These are phyloP conservation scores for Globisporangium irregulare DNA, from an alignment of 352 stramenopile genomes.

Conservation along the genomic window DNA sequence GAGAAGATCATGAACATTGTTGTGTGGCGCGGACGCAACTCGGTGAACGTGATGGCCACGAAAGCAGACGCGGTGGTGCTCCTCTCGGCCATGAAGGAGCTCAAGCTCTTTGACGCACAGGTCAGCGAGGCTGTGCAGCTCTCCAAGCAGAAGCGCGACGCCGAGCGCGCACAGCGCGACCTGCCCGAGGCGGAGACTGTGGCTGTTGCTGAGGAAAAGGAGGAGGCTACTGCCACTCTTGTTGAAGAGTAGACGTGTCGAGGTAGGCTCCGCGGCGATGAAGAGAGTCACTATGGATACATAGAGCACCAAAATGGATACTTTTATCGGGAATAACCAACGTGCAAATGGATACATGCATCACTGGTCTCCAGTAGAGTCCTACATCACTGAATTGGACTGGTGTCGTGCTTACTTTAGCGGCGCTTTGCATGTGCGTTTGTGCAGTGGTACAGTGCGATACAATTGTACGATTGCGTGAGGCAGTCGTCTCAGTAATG, in stretches of 20 bases:
- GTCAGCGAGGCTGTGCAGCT: constrained; percentile 40
- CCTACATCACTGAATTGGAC: no score
- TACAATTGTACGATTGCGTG: neutral
- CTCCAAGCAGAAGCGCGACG: constrained; percentile 50
- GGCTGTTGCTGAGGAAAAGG: neutral
- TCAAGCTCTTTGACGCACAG: constrained; percentile 64
- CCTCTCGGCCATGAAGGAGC: constrained; percentile 79
- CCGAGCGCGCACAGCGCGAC: constrained; percentile 39
- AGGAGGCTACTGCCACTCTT: neutral
- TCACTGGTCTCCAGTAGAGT: no score
- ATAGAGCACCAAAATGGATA: no score
- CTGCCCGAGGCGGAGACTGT: neutral
- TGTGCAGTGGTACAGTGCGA: neutral
- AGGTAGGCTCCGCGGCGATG: no score
- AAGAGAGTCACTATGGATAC: no score
- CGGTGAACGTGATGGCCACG: constrained; percentile 83
- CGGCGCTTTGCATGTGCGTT: neutral
- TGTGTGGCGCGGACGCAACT: constrained; percentile 83
- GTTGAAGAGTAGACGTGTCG: constrained; percentile 4
- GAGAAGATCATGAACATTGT: constrained; percentile 83
- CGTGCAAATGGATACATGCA: no score
- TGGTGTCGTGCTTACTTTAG: no score
- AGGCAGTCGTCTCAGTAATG: neutral
- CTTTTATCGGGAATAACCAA: no score
- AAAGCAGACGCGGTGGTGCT: constrained; percentile 80